Conservation (phyloP, 805 yeast genomes). For the Myxozyma mucilagina region DNA sequence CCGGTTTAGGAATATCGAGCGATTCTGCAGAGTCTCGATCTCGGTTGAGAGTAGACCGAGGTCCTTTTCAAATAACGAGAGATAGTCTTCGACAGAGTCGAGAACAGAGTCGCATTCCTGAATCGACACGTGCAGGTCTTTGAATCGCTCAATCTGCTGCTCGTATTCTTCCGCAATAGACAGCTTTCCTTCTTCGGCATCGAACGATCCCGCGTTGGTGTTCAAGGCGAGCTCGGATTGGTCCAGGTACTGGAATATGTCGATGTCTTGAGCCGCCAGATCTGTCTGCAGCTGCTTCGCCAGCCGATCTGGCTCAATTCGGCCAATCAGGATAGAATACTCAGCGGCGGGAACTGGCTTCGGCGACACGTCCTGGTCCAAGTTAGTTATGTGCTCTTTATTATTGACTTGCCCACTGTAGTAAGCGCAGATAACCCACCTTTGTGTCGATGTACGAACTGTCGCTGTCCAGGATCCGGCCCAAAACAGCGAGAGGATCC, state of each 20-base stretch:
- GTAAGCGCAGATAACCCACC: not conserved
- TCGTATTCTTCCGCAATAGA: conserved; percentile 14
- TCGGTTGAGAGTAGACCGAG: conserved; percentile 58
- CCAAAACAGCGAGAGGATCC: conserved; percentile 15
- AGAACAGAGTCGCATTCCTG: conserved; percentile 28
- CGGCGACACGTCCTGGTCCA: not conserved
- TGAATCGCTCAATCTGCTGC: conserved; percentile 25
- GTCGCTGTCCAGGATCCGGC: conserved; percentile 14
- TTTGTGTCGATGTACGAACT: conserved; percentile 8
- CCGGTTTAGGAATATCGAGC: conserved; percentile 51
- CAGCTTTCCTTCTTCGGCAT: not conserved
- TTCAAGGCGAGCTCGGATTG: not conserved
- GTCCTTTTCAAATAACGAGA: conserved; percentile 59
- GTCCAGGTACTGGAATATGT: conserved; percentile 1
- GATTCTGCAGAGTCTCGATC: conserved; percentile 58
- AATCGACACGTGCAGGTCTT: conserved; percentile 27
- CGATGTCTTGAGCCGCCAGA: not conserved
- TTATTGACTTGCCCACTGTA: not conserved
- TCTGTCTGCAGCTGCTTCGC: conserved; percentile 2
- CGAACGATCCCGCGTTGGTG: not conserved
- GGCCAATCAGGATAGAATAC: not conserved
- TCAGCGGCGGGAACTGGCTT: conserved; percentile 6
- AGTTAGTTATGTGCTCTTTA: not conserved
- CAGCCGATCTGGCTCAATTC: conserved; percentile 1
- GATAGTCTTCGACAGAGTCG: conserved; percentile 44